Percentiles rank a stretch among this genome's conserved stretches.
Conservation (phyloP, 352 stramenopile species). For the Phytopythium aichiense region DNA sequence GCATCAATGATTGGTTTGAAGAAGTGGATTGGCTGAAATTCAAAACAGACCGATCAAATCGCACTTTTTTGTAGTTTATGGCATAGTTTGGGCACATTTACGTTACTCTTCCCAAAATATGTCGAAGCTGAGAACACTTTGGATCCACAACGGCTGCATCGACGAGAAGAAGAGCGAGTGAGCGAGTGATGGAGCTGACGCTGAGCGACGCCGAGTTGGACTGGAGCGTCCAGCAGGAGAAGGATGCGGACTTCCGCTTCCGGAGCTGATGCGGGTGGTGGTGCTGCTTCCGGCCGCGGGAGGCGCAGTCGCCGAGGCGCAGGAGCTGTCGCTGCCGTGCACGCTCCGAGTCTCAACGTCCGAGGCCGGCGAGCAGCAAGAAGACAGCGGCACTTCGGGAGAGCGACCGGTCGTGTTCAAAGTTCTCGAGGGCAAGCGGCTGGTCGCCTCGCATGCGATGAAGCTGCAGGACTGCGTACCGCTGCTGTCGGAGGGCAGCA, state of each 20-base stretch:
- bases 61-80: not conserved
- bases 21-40: too few relatives aligned
- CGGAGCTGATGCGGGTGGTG: constrained; percentile 6
- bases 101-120: not conserved
- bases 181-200: constrained; percentile 27
- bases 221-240: constrained; percentile 20
- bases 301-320: constrained; percentile 4
- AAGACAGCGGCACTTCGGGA: constrained; percentile 26
- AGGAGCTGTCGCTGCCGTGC: constrained; percentile 31
- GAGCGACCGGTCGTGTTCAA: constrained; percentile 36
- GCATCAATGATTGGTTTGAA: too few relatives aligned
- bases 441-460: constrained; percentile 28
- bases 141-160: constrained; percentile 1
- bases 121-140: constrained; percentile 9
- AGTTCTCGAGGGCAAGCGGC: constrained; percentile 19
- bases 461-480: constrained; percentile 48
- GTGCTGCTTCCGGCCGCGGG: constrained; percentile 14
- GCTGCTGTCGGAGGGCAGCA: constrained; percentile 31
- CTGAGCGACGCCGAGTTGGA: constrained; percentile 23
- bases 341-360: constrained; percentile 24
- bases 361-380: constrained; percentile 15
- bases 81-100: not conserved
- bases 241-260: constrained; percentile 5
- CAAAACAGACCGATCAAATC: too few relatives aligned
- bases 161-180: not conserved